These are phyloP conservation scores for Hylodesmum podocarpum DNA, from an alignment of 306 rosid genomes.

Conservation along the genomic window DNA sequence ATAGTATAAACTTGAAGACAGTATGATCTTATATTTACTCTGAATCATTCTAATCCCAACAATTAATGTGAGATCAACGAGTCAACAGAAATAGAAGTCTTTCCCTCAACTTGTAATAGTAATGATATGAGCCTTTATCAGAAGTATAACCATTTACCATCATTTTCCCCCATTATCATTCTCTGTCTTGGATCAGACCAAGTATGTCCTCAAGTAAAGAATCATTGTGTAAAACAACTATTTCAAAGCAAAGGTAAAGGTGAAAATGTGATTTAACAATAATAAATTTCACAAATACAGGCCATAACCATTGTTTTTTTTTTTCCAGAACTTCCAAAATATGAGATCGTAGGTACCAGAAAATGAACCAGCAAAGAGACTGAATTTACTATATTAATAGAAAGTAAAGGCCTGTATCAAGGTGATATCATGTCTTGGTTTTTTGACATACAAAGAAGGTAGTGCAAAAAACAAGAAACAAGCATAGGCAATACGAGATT, in stretches of 20 bases:
- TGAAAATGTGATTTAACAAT: slow-evolving; percentile 1
- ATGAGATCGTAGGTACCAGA: not conserved
- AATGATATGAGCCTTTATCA: not conserved
- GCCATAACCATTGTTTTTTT: not conserved
- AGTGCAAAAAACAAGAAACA: not conserved
- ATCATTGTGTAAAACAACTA: not conserved
- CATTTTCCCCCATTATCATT: not conserved
- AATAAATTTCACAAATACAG: slow-evolving; percentile 12
- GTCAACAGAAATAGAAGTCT: slow-evolving; percentile 6
- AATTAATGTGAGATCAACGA: not conserved
- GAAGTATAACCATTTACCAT: not conserved
- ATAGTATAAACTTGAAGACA: not conserved
- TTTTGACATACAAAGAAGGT: not conserved
- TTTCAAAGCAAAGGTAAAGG: not conserved
- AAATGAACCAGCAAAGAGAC: not conserved
- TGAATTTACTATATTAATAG: not conserved
- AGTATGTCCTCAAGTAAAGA: not conserved
- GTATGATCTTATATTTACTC: not conserved
- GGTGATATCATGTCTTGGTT: not conserved
- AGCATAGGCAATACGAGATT: not conserved
- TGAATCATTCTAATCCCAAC: not conserved
- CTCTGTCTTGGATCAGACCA: not conserved
- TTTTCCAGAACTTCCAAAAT: not conserved
- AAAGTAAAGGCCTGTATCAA: not conserved
- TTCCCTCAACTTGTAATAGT: not conserved